Conservation (phyloP, 2,329 filamentous ascomycete species). For the Aspergillus uvarum region DNA sequence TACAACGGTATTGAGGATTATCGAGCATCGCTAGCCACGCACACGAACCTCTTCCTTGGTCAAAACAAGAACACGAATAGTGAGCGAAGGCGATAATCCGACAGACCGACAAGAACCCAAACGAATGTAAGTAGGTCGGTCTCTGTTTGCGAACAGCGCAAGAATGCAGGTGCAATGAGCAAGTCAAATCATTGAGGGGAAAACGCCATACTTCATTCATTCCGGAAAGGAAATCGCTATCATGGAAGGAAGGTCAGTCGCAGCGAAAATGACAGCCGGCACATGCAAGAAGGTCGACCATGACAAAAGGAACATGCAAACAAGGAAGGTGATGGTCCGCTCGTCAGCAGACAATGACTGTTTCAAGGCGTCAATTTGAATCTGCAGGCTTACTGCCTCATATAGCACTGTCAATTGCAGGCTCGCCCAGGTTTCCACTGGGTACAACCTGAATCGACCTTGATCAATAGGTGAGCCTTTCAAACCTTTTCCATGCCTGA, state of each 20-base stretch:
- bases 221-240: neutral
- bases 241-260: neutral
- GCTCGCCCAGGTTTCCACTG: neutral
- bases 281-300: neutral
- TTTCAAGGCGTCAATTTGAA: neutral
- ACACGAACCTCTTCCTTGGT: neutral
- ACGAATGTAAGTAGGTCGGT: neutral
- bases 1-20: neutral
- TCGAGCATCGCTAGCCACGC: neutral
- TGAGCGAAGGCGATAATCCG: neutral
- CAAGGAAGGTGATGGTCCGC: neutral
- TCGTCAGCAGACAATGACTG: neutral
- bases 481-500: slow-evolving; percentile 34
- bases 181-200: neutral
- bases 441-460: neutral
- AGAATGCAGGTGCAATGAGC: neutral
- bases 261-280: neutral
- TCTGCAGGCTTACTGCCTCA: neutral
- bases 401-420: neutral
- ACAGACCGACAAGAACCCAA: neutral
- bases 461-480: neutral
- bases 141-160: neutral
- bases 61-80: neutral
- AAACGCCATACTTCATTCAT: neutral
- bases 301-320: neutral